phyloP scores from a whole-genome alignment of 495 filamentous ascomycete genomes.

The Penicillium arizonense region DNA sequence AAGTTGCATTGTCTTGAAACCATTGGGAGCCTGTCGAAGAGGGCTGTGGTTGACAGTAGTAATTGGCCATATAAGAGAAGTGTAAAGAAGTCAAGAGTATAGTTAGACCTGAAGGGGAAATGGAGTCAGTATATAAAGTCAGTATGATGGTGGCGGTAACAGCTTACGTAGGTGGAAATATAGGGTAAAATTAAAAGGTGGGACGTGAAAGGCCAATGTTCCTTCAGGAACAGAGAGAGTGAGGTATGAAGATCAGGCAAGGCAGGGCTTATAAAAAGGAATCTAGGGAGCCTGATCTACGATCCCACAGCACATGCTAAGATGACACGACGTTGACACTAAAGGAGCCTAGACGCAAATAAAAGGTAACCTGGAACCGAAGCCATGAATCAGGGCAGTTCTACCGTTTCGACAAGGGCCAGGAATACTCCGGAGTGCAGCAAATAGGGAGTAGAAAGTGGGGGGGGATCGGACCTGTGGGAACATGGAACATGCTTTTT shows the following conservation, averaged over 20 bases:
- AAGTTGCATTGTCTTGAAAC: constrained; percentile 20
- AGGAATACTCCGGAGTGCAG: constrained; percentile 18
- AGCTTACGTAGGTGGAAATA: constrained; percentile 5
- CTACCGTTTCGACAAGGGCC: constrained; percentile 22
- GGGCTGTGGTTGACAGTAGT: constrained; percentile 29
- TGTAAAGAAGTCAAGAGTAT: neutral
- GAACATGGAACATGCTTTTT: constrained; percentile 19
- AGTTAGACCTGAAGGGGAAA: neutral
- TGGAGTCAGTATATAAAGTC: neutral
- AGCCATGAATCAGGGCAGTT: constrained; percentile 32
- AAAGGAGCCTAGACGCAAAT: constrained; percentile 33
- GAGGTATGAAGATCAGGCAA: constrained; percentile 8
- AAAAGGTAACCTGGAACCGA: constrained; percentile 16
- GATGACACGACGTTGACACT: constrained; percentile 48
- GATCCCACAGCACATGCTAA: constrained; percentile 41
- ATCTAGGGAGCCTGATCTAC: constrained; percentile 33
- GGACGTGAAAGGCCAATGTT: constrained; percentile 5
- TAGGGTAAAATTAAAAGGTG: constrained; percentile 5
- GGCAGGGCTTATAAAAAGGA: constrained; percentile 18
- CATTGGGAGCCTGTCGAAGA: constrained; percentile 33
- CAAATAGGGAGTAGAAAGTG: constrained; percentile 1
- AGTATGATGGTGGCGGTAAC: neutral
- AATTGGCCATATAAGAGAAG: constrained; percentile 32
- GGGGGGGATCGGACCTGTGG: constrained; percentile 18
- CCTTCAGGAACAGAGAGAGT: constrained; percentile 17